These are phyloP conservation scores for Chaetothyriales sp. DNA, from an alignment of 2,329 filamentous ascomycete genomes.

Conservation along the genomic window DNA sequence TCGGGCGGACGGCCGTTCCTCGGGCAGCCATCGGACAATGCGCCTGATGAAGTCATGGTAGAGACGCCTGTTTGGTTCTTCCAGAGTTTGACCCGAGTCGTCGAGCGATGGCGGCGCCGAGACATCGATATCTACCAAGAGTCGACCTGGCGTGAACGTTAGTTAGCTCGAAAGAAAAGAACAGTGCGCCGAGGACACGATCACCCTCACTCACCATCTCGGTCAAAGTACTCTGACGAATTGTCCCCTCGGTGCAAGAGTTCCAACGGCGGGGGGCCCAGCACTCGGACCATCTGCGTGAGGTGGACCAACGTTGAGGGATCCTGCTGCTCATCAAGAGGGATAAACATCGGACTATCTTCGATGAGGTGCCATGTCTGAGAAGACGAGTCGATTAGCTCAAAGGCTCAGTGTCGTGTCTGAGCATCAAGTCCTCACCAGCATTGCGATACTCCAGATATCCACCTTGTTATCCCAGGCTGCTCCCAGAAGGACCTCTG, in stretches of 20 bases:
- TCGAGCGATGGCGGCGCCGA: neutral
- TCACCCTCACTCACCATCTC: neutral
- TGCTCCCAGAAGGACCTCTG: too few species aligned
- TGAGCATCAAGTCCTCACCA: too few species aligned
- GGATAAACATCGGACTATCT: neutral
- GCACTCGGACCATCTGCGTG: neutral
- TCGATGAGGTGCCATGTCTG: neutral
- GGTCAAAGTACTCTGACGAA: neutral
- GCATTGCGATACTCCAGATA: too few species aligned
- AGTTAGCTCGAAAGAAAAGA: too few species aligned
- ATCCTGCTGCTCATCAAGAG: neutral
- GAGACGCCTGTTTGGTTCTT: constrained; percentile 18
- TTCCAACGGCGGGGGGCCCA: neutral
- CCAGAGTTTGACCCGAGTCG: constrained; percentile 1
- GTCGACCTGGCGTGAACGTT: neutral
- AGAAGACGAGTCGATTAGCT: neutral
- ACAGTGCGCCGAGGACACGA: too few species aligned
- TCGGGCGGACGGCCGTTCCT: constrained; percentile 24
- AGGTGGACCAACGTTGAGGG: neutral
- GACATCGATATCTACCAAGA: neutral
- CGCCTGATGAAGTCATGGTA: constrained; percentile 24
- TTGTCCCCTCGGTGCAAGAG: neutral
- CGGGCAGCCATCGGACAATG: constrained; percentile 27
- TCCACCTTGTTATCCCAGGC: too few species aligned
- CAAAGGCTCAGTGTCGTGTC: neutral